phyloP scores from a whole-genome alignment of 1,284 basidiomycete species.

The Irpex sp. region DNA sequence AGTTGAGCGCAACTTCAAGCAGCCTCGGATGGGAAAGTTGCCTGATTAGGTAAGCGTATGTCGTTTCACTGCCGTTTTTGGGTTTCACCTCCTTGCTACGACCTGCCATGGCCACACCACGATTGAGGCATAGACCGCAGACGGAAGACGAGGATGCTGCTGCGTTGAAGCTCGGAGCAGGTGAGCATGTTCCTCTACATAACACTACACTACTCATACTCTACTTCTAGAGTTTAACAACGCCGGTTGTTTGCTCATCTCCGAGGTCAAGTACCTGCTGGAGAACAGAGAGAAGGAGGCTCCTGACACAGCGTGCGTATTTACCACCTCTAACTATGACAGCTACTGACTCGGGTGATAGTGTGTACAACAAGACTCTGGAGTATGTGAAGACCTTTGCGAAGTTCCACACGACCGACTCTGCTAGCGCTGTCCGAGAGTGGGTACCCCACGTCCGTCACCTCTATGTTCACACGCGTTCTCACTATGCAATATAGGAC shows the following conservation, averaged over 20 bases:
- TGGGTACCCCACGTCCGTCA: slow-evolving; percentile 32
- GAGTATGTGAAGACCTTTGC: slow-evolving; percentile 90
- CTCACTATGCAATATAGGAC: slow-evolving; percentile 39
- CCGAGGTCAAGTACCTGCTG: slow-evolving; percentile 85
- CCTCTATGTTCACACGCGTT: not conserved
- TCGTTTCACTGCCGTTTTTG: slow-evolving; percentile 4
- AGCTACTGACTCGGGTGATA: slow-evolving; percentile 23
- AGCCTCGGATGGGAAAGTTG: not conserved
- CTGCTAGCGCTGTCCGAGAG: slow-evolving; percentile 86
- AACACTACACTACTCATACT: not conserved
- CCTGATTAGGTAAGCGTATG: not conserved
- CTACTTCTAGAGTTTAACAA: slow-evolving; percentile 74
- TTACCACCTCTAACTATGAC: not conserved
- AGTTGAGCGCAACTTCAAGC: not conserved
- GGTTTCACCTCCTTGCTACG: not conserved
- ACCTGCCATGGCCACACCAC: slow-evolving; percentile 34
- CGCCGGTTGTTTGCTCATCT: slow-evolving; percentile 84
- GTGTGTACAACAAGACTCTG: slow-evolving; percentile 88
- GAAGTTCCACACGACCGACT: slow-evolving; percentile 84
- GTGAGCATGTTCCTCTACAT: slow-evolving; percentile 25
- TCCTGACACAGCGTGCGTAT: slow-evolving; percentile 74
- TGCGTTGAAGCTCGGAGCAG: slow-evolving; percentile 60
- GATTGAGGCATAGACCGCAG: slow-evolving; percentile 44
- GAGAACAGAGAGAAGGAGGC: slow-evolving; percentile 82
- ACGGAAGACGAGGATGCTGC: slow-evolving; percentile 69